Base-by-base conservation (phyloP, 345 rosid species). In the Acer negundo region DNA sequence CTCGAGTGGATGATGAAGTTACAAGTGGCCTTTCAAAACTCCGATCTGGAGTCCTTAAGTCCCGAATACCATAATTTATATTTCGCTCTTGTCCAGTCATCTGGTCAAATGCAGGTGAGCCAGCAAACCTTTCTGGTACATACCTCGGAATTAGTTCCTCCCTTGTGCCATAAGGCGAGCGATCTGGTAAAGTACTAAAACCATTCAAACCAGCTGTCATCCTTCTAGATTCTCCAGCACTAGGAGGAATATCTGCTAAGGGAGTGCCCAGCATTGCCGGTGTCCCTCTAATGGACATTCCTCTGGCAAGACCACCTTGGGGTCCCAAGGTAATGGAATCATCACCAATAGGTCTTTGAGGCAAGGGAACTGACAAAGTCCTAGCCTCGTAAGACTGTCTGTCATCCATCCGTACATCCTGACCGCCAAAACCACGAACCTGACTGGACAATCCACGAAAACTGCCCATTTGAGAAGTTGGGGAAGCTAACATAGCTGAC, bases 231-330 rank as follows among this genome's bases (percentile, higher is more conserved):
- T 92, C 98, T 58, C 87, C 90, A 44, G 82, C 70, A 62, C 77
- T 70, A 16, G 86, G 78, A 77, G 93, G 78, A 73, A 77, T 70
- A 83, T 92, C 97, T 76, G 87, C 78, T 31, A 83, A 26, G 70
- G 80, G 69, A 80, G 83, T 20, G 68, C 81, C 78, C 13, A 87
- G 62, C 79, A 73, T 80, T 69, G 80, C 79, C 47, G 88, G 79
- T 16, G 87, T 79, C 79, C 92, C 95, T 85, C 94, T 91, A 71
- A 72, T 82, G 61, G 98, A 91, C 94, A 96, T 90, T 75, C 97
- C 97, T 81, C 92, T 88, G 40, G 92, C 97, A 80, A 97, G 99
- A 67, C 97, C 98, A 74, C 99, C 99, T 83, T 97, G 99, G 55
- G 99, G 99, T 4, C 95, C 98, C 85, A 93, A 84, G 59, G 93